Base-by-base conservation (phyloP, 768 basidiomycete genomes). In the Bullera alba region DNA sequence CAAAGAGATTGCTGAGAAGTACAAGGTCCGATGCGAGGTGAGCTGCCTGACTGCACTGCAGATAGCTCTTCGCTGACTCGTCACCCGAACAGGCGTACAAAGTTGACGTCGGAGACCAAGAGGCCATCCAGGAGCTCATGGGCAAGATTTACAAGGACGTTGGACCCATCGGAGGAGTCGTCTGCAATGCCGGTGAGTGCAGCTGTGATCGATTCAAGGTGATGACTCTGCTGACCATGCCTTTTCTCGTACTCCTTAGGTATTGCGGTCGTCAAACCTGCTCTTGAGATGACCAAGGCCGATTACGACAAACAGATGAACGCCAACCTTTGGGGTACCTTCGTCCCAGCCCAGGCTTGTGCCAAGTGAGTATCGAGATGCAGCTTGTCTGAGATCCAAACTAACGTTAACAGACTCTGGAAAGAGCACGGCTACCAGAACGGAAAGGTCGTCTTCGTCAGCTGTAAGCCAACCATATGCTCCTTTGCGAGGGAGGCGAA, bases 321-420 rank as follows among this genome's bases (percentile, higher is more conserved):
- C 19, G 50, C 57, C 8, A 70, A 70, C 44, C 53, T 66, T 15
- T 70, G 69, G 69, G 69, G 69, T 8, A 62, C 54, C 3, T 67
- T 67, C 44, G 51, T 52, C 14, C 42, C 47, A 21, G 57, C 59
- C 41, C 69, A 70, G 39, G 66, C 69, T 17, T 60, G 58, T 46
- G 63, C 62, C 14, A 39, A 22, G 57, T 57, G 38, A 34, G 56
- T 57, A 3, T 14, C 8, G 10, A 17, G 8, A 17, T 34, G n/a
- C 35, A 12, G 21, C 30, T 12, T 29, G 8, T 8, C 14, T 30
- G 10, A 15, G 19, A 21, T 8, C 34, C 45, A 27, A 21, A n/a
- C 26, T 51, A 8, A 39, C 19, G 7, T 21, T 39, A 10, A 10
- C 19, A 61, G 54, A 23, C 42, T 70, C 15, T 70, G 69, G 69